Evolutionary conservation across 345 rosid species (phyloP).

Genomic region (Murraya koenigii): DNA sequence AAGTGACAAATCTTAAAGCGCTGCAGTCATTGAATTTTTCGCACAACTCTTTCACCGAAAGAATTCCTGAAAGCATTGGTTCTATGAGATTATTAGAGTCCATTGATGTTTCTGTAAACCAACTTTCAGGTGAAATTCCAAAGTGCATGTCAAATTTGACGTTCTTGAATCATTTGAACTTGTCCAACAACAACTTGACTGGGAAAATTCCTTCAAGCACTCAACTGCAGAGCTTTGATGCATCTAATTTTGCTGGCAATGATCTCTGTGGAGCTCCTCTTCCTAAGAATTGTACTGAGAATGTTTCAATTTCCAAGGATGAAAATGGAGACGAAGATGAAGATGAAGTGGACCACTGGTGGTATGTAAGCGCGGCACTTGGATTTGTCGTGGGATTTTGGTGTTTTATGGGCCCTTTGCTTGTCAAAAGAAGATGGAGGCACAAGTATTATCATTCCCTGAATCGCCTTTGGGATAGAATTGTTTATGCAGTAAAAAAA

Average conservation of each 20-base stretch:
- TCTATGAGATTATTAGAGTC: not conserved
- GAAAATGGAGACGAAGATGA: no score
- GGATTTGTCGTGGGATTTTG: no score
- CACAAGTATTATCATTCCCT: not conserved
- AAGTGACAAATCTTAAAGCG: not conserved
- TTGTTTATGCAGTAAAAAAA: not conserved
- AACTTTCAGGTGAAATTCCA: constrained; percentile 9
- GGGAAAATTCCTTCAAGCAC: not conserved
- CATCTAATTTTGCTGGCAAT: not conserved
- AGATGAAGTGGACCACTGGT: not conserved
- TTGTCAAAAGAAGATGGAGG: no score
- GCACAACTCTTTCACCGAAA: not conserved
- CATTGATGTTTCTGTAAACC: not conserved
- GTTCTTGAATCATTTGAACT: not conserved
- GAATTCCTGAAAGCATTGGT: not conserved
- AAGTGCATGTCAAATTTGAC: not conserved
- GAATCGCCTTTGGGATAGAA: not conserved
- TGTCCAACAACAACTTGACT: not conserved
- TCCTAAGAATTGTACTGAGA: not conserved
- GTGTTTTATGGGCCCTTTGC: no score
- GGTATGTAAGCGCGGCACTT: no score
- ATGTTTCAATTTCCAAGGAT: not conserved
- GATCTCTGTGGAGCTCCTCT: constrained; percentile 12
- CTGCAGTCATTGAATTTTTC: not conserved
- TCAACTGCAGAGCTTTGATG: not conserved